Base-by-base conservation (phyloP, 352 stramenopile species). In the Nothophytophthora sp. region DNA sequence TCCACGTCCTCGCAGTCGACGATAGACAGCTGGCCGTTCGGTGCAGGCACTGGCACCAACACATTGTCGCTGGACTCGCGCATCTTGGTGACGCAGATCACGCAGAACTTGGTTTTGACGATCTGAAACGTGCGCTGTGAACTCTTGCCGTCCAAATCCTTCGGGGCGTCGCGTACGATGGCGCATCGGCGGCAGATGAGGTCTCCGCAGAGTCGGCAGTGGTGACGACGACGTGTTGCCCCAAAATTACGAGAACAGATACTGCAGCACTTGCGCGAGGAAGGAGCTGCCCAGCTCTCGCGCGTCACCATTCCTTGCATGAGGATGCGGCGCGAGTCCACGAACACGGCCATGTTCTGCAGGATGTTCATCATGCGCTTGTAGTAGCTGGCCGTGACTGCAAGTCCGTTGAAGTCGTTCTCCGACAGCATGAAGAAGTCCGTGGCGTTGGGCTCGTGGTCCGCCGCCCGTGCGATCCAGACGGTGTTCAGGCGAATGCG, bases 201-300 rank as follows among this genome's bases (percentile, higher is more conserved):
- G 27, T 92, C 77, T 41, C 82, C 82, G 42, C 82, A 92, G n/a
- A 92, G 50, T 4, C 82, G 67, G 45, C 82, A 92, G 62, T 91
- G 80, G 50, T 93, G 82, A 18, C 82, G 79, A 6, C 74, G 70
- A 8, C 79, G 72, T n/a, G 76, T 83, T 3, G 79, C 60, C 10
- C 69, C 53, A 41, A 93, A 93, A 20, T 70, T 65, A 19, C 74
- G 65, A 27, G 80, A 71, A 49, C 82, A 93, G 3, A 90, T 71
- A 19, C 70, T 76, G 43, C 82, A 93, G 36, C 59, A 65, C 20
- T 69, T 71, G 13, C 82, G 73, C 20, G 67, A 67, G 5, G 47
- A 22, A 30, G 73, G 67, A 13, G 75, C 64, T 2, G 88, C 67
- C 82, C 80, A 90, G 18, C 64, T 56, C 18, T 68, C 61, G 13